These are phyloP conservation scores for Anisogramma anomala DNA, from an alignment of 2,329 filamentous ascomycete species.

Conservation along the genomic window DNA sequence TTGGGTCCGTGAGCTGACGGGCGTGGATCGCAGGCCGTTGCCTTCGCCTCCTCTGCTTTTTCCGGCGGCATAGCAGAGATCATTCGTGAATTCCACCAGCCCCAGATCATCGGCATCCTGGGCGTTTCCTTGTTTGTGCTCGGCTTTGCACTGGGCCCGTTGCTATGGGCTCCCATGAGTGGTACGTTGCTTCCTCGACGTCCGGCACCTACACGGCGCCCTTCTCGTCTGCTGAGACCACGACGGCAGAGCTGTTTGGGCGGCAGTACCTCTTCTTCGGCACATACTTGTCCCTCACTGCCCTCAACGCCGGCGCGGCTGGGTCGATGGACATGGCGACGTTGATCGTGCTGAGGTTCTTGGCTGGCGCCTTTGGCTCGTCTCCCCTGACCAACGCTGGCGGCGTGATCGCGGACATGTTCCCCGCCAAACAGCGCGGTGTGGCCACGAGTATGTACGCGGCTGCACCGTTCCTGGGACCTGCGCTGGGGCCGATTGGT, in stretches of 20 bases:
- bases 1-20: not conserved
- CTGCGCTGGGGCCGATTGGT: conserved; percentile 32
- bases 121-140: conserved; percentile 53
- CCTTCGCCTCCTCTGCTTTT: conserved; percentile 55
- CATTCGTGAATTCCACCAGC: conserved; percentile 33
- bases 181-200: not conserved
- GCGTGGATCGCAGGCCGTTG: conserved; percentile 28
- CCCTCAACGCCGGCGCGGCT: conserved; percentile 50
- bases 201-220: no score
- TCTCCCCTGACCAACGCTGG: conserved; percentile 52
- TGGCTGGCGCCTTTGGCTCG: conserved; percentile 51
- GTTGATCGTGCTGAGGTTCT: conserved; percentile 57
- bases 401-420: conserved; percentile 54
- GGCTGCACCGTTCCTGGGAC: conserved; percentile 52
- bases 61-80: conserved; percentile 41
- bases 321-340: conserved; percentile 46
- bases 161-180: conserved; percentile 52
- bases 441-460: conserved; percentile 49
- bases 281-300: conserved; percentile 45
- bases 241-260: conserved; percentile 42
- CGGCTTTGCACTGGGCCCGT: conserved; percentile 49
- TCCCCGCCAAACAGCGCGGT: conserved; percentile 41
- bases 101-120: conserved; percentile 35
- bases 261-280: conserved; percentile 47
- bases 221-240: conserved; percentile 21